Conservation (phyloP, 176 grass and related monocot genomes). For the Aegilops speltoides region DNA sequence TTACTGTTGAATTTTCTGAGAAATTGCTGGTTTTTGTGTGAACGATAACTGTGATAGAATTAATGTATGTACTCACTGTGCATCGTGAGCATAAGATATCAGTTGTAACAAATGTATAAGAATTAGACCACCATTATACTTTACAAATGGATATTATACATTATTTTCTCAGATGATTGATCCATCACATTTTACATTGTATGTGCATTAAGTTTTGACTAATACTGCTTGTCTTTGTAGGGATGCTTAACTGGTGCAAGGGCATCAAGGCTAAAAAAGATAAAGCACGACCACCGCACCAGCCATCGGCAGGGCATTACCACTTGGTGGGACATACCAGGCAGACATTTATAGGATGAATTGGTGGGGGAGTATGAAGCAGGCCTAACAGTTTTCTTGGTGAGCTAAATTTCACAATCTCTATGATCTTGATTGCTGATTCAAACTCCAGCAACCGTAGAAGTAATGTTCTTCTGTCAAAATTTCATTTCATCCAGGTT, state of each 20-base stretch:
- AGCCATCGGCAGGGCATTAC: conserved; percentile 3
- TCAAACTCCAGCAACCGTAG: too few relatives aligned
- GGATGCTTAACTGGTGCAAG: neutral
- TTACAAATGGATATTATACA: neutral
- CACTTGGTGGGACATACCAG: neutral
- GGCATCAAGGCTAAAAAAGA: neutral
- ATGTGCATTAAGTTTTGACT: neutral
- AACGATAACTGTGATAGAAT: neutral
- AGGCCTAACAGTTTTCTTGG: neutral
- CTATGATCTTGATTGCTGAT: neutral
- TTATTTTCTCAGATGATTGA: neutral
- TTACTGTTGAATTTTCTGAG: neutral
- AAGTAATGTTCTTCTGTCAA: neutral
- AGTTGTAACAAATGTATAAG: neutral
- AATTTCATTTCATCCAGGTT: neutral
- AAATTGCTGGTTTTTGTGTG: neutral
- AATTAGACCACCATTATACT: neutral
- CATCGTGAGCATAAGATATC: neutral
- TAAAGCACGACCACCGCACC: neutral
- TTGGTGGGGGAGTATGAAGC: neutral
- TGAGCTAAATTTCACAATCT: neutral
- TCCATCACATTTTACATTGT: neutral
- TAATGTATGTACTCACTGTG: neutral
- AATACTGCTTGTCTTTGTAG: neutral
- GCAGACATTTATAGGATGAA: neutral